Base-by-base conservation (phyloP, 179 eudicot species). In the Beta macrorhiza region DNA sequence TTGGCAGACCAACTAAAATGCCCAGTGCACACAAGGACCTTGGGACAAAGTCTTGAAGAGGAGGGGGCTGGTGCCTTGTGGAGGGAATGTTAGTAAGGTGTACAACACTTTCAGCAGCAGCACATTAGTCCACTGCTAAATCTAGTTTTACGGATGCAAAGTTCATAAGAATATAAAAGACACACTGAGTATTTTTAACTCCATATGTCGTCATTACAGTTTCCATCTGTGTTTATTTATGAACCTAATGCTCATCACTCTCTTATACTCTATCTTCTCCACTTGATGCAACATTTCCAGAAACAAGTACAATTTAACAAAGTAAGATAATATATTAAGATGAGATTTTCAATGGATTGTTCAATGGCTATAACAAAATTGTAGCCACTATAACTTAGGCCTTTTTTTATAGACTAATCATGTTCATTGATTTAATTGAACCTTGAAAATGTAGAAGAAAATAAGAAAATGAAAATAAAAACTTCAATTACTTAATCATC, bases 71-170 rank as follows among this genome's bases (percentile, higher is more conserved):
- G 47, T 53, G 63, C 52, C 9, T 49, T 9, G 52, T 49, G 17
- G 47, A 74, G 22, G 53, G 22, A 57, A 57, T 10, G 16, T 69
- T 57, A 75, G 29, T 3, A 74, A 56, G 76, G 77, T 74, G 51
- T 16, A 55, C 1, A 56, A 13, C 42, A 12, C 47, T 74, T 74
- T 17, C 58, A 74, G 49, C 49, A 74, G 61, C 49, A n/a, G 56
- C 74, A n/a, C 1, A 45, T 4, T 53, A 72, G 37, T 22, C 5
- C 2, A 20, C 15, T 44, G 29, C 29, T 71, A 17, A n/a, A 9
- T 17, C 29, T 19, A 49, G 57, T 71, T 47, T 61, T 42, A 10
- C 17, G 7, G 14, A 71, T 71, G 29, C 14, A 37, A 71, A 5
- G 62, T 73, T 29, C 13, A 22, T 20, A 69, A 7, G 5, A 44